Evolutionary conservation across 345 rosid genomes (phyloP).

Genomic region (Raphanus sativus): DNA sequence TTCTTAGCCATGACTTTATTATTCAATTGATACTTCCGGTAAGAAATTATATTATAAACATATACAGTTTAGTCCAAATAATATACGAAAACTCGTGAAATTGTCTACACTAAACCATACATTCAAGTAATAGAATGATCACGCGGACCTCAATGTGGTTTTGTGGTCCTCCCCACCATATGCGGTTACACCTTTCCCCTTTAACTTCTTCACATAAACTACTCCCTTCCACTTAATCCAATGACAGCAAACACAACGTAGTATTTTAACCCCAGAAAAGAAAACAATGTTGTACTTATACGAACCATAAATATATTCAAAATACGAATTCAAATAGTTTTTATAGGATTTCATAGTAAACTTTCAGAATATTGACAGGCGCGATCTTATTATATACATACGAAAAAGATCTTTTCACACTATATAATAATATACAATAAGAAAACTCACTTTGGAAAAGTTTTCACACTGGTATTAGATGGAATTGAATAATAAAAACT

Average conservation of each 20-base stretch:
- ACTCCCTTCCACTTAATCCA: conserved; percentile 9
- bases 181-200: neutral
- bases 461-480: neutral
- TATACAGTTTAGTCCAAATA: neutral
- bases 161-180: conserved; percentile 41
- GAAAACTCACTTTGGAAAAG: neutral
- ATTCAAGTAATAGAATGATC: conserved; percentile 24
- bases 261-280: neutral
- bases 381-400: neutral
- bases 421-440: neutral
- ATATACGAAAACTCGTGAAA: conserved; percentile 7
- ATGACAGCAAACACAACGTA: conserved; percentile 5
- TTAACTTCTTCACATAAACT: conserved; percentile 12
- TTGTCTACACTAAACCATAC: conserved; percentile 12
- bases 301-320: neutral
- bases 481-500: neutral
- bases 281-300: conserved; percentile 16
- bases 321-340: neutral
- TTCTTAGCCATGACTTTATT: neutral
- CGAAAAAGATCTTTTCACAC: neutral
- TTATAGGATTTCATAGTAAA: neutral
- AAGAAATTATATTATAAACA: too few relatives aligned
- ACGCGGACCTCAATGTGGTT: conserved; percentile 36
- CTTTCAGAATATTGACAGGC: neutral
- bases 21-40: too few relatives aligned